phyloP scores from a whole-genome alignment of 148 eudicot species.

The Chenopodium berlandieri region DNA sequence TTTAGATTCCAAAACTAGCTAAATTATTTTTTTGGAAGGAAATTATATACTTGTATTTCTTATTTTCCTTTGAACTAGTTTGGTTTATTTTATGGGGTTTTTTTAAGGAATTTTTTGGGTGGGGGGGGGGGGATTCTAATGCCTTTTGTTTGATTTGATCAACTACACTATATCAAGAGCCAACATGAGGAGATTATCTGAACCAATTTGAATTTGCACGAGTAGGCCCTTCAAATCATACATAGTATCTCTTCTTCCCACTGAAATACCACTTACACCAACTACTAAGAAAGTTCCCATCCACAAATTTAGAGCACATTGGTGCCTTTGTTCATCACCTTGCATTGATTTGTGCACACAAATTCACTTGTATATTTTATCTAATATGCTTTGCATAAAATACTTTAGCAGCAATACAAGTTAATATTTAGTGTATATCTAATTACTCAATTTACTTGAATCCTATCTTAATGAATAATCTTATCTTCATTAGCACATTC shows the following conservation, averaged over 20 bases:
- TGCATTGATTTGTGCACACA: not conserved
- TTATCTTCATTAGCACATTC: not conserved
- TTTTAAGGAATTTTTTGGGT: too few species aligned
- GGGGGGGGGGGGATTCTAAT: too few species aligned
- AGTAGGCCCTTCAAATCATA: not conserved
- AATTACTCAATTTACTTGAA: not conserved
- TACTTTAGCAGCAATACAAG: too few species aligned
- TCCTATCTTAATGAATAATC: conserved; percentile 4
- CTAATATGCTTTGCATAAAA: not conserved
- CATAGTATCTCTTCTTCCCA: not conserved
- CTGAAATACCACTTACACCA: not conserved
- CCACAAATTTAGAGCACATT: not conserved
- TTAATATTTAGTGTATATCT: not conserved
- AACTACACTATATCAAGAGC: too few species aligned
- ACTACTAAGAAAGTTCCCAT: not conserved
- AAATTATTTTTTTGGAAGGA: too few species aligned
- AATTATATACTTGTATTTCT: too few species aligned
- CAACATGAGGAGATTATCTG: too few species aligned
- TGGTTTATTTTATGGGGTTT: too few species aligned
- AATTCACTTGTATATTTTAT: not conserved
- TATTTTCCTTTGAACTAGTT: too few species aligned
- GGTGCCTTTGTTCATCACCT: not conserved
- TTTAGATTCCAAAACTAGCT: too few species aligned
- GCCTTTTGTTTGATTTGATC: too few species aligned
- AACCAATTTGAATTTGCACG: not conserved